Base-by-base conservation (phyloP, 2,329 filamentous ascomycete species). In the Rutstroemia sp. region DNA sequence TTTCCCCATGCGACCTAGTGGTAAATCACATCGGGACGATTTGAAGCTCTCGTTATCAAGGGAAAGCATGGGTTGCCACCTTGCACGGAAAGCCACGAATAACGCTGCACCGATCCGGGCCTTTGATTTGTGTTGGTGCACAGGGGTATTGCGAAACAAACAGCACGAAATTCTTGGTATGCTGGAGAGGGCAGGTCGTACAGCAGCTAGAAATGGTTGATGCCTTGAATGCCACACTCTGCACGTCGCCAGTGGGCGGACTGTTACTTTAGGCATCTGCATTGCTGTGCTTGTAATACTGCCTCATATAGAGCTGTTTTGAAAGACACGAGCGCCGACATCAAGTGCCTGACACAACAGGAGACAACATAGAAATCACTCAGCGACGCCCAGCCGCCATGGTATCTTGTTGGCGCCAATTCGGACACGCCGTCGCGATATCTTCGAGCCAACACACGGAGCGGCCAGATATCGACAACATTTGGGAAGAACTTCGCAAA, bases 201-300 rank as follows among this genome's bases (percentile, higher is more conserved):
- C 52, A 16, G 12, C 44, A 40, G 19, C 19, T 21, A 25, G 38
- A 34, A 25, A 55, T 42, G 42, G 46, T 38, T 55, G 53, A 55
- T 55, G 53, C 53, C 46, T 55, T 55, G 47, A 36, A 36, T 44
- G 53, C 38, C 38, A 55, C 38, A 17, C 30, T 14, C 27, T 7
- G 42, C 42, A 23, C 25, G 42, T 39, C 50, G 39, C 19, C 14
- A 36, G 17, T 54, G 9, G 27, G 46, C 19, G 50, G 16, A 25
- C 25, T 23, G 14, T 16, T 8, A 19, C 23, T 44, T 50, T 55
- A 55, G 53, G 53, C 46, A 55, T 50, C 46, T 34, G 46, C 30
- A 36, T 42, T 17, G 38, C 34, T 27, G 38, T 34, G 21, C 45
- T 17, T 25, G 17, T 25, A 23, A 23, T 23, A 23, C 23, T 23